phyloP scores from a whole-genome alignment of 352 stramenopile genomes.

The Pythium diclinum region DNA sequence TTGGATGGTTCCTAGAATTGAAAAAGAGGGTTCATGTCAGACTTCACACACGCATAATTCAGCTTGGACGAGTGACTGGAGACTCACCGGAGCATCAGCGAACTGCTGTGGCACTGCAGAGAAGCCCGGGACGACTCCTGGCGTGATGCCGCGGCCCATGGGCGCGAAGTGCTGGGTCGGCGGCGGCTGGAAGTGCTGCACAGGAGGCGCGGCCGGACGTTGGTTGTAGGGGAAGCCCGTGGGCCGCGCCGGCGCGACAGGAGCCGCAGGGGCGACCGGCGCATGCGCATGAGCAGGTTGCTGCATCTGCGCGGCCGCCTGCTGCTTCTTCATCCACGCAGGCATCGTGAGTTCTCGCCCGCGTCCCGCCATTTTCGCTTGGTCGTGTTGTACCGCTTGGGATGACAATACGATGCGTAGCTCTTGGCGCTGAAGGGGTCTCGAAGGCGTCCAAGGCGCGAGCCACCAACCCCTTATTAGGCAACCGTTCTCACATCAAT shows the following conservation, averaged over 20 bases:
- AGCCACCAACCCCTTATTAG: background rate
- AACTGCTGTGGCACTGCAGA: conserved; percentile 45
- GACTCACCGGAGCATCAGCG: conserved; percentile 51
- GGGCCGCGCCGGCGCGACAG: conserved; percentile 8
- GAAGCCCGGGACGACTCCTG: background rate
- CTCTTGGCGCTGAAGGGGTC: background rate
- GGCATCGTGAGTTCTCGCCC: conserved; percentile 83
- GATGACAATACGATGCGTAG: background rate
- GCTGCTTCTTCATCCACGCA: conserved; percentile 88
- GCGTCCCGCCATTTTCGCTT: conserved; percentile 58
- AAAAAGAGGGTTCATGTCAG: background rate
- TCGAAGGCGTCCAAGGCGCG: conserved; percentile 11
- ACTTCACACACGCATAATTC: background rate
- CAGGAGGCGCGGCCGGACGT: conserved; percentile 3
- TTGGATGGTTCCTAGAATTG: conserved; percentile 29
- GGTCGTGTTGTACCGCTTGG: background rate
- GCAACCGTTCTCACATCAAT: background rate
- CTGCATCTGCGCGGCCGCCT: conserved; percentile 20
- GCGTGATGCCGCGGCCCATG: conserved; percentile 1
- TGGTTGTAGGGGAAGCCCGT: conserved; percentile 23
- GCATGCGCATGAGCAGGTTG: conserved; percentile 11
- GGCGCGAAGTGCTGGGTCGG: conserved; percentile 1
- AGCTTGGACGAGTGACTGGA: background rate
- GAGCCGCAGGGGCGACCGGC: conserved; percentile 3
- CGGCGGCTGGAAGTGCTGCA: conserved; percentile 10